A percentile compares a stretch with the other conserved stretches of the same genome.
phyloP scores from a whole-genome alignment of 441 rosid genomes.

The Pelargonium citronellum region DNA sequence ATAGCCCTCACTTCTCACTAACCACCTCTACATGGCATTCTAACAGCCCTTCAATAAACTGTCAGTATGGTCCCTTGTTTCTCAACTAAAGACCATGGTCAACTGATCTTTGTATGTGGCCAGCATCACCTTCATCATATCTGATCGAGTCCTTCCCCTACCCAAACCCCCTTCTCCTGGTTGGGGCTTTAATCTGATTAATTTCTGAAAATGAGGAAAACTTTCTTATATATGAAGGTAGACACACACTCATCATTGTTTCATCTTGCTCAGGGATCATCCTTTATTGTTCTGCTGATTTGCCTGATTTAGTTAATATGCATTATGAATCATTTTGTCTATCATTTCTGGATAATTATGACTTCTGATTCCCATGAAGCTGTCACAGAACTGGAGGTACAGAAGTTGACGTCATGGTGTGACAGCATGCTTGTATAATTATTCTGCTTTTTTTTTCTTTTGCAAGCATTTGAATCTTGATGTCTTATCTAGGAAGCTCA shows the following conservation, averaged over 20 bases:
- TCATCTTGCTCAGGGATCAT: neutral
- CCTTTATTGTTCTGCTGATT: neutral
- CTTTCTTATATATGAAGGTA: neutral
- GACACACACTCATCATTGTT: neutral
- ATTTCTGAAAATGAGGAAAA: too few relatives aligned
- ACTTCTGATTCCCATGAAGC: neutral
- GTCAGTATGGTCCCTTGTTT: too few relatives aligned
- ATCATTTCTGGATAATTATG: neutral
- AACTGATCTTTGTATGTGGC: too few relatives aligned
- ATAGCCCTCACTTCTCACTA: neutral
- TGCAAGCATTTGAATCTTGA: neutral
- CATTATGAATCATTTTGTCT: neutral
- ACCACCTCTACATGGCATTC: neutral
- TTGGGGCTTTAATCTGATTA: too few relatives aligned
- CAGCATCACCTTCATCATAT: too few relatives aligned
- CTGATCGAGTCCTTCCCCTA: too few relatives aligned
- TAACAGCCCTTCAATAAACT: neutral
- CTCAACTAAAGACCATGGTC: too few relatives aligned
- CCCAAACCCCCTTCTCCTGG: too few relatives aligned
- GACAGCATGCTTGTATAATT: neutral
- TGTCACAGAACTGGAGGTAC: neutral
- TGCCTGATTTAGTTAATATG: neutral
- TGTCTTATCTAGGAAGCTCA: slow-evolving; percentile 1
- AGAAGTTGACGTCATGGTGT: neutral
- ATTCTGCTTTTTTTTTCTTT: neutral